phyloP scores from a whole-genome alignment of 2,329 filamentous ascomycete species.

The Colletotrichum camelliae region DNA sequence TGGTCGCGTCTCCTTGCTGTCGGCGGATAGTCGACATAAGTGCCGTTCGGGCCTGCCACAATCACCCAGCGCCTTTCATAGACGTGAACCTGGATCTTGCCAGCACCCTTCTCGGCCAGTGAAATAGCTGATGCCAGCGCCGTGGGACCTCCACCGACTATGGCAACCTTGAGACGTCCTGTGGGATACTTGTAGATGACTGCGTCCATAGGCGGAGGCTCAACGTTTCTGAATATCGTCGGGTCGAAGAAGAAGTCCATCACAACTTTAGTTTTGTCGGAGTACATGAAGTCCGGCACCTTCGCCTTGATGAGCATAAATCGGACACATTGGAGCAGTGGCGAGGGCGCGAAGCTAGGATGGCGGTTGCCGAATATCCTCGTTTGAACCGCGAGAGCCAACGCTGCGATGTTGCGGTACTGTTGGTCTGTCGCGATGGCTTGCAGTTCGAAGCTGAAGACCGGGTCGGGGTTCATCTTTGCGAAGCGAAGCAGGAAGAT shows the following conservation, averaged over 20 bases:
- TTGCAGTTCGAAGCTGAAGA: slow-evolving; percentile 27
- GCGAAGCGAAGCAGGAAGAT: slow-evolving; percentile 35
- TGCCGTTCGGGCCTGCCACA: slow-evolving; percentile 21
- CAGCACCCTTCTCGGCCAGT: slow-evolving; percentile 37
- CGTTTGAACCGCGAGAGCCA: slow-evolving; percentile 32
- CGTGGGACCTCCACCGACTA: not conserved
- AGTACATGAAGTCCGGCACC: not conserved
- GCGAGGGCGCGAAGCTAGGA: slow-evolving; percentile 31
- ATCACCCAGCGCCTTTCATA: slow-evolving; percentile 39
- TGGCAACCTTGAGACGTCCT: not conserved
- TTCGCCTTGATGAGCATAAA: not conserved
- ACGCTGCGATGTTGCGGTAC: slow-evolving; percentile 7
- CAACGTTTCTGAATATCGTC: not conserved
- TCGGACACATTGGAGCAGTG: slow-evolving; percentile 37
- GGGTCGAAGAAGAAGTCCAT: not conserved
- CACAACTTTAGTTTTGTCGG: not conserved
- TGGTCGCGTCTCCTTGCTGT: not conserved
- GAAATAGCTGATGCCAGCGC: not conserved
- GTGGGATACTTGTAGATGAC: not conserved
- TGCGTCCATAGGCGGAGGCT: not conserved
- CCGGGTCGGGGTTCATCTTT: slow-evolving; percentile 24
- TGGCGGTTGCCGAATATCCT: slow-evolving; percentile 33
- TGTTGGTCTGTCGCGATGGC: slow-evolving; percentile 30
- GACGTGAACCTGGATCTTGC: slow-evolving; percentile 38
- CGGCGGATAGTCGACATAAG: slow-evolving; percentile 31